Conservation (phyloP, 148 eudicot species). For the Simmondsia chinensis region DNA sequence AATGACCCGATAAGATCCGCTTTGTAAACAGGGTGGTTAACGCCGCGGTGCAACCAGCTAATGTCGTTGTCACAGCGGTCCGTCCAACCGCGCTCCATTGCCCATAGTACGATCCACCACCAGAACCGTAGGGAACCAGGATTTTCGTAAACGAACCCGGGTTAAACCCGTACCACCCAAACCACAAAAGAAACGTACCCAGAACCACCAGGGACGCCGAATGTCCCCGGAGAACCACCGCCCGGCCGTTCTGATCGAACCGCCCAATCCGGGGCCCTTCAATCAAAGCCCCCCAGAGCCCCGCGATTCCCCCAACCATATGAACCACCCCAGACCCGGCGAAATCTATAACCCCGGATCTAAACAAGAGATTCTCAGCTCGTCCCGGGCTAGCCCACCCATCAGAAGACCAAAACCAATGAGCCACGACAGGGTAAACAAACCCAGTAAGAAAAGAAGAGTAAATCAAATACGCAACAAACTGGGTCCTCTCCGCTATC, state of each 20-base stretch:
- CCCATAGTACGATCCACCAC: constrained; percentile 13
- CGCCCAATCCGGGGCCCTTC: constrained; percentile 67
- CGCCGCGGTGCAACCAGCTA: constrained; percentile 30
- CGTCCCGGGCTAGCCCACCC: constrained; percentile 62
- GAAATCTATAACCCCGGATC: constrained; percentile 56
- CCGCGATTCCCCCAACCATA: constrained; percentile 71
- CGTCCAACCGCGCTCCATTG: constrained; percentile 37
- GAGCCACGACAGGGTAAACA: constrained; percentile 70
- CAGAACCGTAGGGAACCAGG: constrained; percentile 5
- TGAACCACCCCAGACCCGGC: constrained; percentile 71
- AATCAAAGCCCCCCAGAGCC: constrained; percentile 54
- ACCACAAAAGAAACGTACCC: constrained; percentile 40
- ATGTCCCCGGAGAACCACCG: constrained; percentile 40
- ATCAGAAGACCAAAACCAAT: constrained; percentile 70
- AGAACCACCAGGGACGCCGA: constrained; percentile 31
- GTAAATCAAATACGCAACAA: constrained; percentile 61
- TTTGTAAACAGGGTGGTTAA: constrained; percentile 26
- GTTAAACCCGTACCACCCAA: constrained; percentile 59
- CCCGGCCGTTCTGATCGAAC: constrained; percentile 40
- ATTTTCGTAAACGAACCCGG: constrained; percentile 32
- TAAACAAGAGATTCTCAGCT: constrained; percentile 21
- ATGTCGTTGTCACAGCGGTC: constrained; percentile 36
- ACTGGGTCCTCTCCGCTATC: constrained; percentile 70
- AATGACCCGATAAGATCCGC: constrained; percentile 22
- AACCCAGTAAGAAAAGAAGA: constrained; percentile 62